These are phyloP conservation scores for Fomitopsis palustris DNA, from an alignment of 1,284 basidiomycete species.

Conservation along the genomic window DNA sequence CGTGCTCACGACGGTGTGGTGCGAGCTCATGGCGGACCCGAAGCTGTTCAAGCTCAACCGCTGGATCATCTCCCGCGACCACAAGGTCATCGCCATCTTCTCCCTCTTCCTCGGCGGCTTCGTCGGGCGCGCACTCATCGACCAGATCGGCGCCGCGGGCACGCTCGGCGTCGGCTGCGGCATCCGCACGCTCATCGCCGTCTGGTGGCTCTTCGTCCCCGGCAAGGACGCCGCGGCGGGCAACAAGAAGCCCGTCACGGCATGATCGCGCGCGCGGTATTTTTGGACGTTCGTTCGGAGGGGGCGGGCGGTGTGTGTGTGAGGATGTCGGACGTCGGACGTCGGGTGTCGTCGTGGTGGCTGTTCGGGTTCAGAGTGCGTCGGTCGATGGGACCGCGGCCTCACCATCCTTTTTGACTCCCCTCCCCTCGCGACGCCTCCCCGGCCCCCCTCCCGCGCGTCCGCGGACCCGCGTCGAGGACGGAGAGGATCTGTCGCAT, in stretches of 20 bases:
- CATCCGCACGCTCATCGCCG: conserved; percentile 57
- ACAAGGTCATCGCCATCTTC: conserved; percentile 65
- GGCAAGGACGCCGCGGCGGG: conserved; percentile 34
- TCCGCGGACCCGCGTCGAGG: neutral
- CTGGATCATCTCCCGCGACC: conserved; percentile 63
- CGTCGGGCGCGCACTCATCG: conserved; percentile 61
- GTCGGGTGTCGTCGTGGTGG: neutral
- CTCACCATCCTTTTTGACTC: neutral
- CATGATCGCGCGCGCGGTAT: conserved; percentile 2
- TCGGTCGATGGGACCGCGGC: neutral
- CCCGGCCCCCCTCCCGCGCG: neutral
- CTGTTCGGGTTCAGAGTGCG: neutral
- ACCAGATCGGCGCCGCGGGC: conserved; percentile 57
- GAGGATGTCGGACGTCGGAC: neutral
- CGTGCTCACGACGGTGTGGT: conserved; percentile 80
- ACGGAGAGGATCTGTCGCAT: neutral
- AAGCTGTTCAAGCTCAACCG: conserved; percentile 55
- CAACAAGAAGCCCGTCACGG: conserved; percentile 13
- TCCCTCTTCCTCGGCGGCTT: conserved; percentile 79
- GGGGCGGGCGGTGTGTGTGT: neutral
- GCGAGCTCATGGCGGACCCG: conserved; percentile 81
- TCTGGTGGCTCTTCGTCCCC: conserved; percentile 70
- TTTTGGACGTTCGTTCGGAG: neutral
- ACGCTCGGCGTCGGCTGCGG: conserved; percentile 69
- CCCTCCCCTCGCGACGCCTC: neutral